Base-by-base conservation (phyloP, 305 asterid species). In the Fraxinus dipetala region DNA sequence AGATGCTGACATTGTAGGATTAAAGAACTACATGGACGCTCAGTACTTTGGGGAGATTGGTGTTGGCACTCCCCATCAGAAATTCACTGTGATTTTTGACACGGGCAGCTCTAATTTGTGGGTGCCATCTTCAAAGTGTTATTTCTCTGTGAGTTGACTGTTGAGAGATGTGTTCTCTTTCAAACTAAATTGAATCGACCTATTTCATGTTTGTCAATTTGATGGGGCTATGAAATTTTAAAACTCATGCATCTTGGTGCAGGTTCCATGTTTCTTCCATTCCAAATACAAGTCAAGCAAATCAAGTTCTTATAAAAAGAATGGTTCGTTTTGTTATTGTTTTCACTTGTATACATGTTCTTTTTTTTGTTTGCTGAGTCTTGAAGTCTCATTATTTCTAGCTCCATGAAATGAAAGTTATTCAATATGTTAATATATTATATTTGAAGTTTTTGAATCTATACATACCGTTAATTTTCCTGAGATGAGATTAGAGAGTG, bases 1-100 rank as follows among this genome's bases (percentile, higher is more conserved):
- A 9, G 97, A 90, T 56, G 83, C 91, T 1, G 99, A 92, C 81
- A 91, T 96, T 79, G 93, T 95, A 3, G 90, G 85, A 30, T 86
- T 95, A 78, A 95, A 94, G 90, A 95, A 94, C 84, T 95, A 93
- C 85, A 91, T 94, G 98, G 96, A 95, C 88, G 98, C 99, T 67
- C 99, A 95, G 85, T 95, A 94, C 89, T 94, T 88, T 81, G 99
- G 99, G 32, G 99, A 92, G 92, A 91, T 96, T 87, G 98, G 94
- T 24, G 56, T 96, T 51, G 99, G 99, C 34, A 80, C 92, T 65
- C 99, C 98, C 4, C 93, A 95, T 2, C 98, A 96, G 89, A 96
- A 92, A 73, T 93, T 96, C 36, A 93, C 98, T 30, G 98, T 96
- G 82, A 94, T 96, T 75, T 96, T 96, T 34, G 98, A 94, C 79